phyloP scores from a whole-genome alignment of 306 rosid genomes.

The Quercus wislizeni region DNA sequence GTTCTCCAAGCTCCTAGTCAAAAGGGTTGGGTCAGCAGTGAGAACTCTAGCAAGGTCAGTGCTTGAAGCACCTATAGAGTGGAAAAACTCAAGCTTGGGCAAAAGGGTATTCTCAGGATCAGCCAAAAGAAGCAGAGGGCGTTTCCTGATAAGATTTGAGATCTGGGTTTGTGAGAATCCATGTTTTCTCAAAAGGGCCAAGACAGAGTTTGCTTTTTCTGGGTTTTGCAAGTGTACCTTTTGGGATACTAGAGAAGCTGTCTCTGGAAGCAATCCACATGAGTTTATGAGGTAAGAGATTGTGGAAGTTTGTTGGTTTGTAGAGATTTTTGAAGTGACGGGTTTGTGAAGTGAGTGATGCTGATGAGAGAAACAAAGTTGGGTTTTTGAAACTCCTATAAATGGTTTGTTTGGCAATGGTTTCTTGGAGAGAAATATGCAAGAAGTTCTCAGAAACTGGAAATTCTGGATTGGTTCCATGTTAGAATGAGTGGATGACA shows the following conservation, averaged over 20 bases:
- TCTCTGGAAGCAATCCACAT: conserved; percentile 32
- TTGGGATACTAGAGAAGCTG: conserved; percentile 21
- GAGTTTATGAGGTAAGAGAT: neutral
- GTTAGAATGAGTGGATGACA: neutral
- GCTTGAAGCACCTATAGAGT: conserved; percentile 30
- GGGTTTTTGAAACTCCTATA: conserved; percentile 10
- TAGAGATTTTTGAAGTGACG: no score
- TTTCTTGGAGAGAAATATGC: neutral
- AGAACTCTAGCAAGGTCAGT: conserved; percentile 24
- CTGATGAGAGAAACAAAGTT: neutral
- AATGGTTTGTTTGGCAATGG: neutral
- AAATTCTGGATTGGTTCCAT: no score
- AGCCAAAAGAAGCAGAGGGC: conserved; percentile 13
- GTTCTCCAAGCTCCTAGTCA: no score
- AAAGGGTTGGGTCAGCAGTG: conserved; percentile 14
- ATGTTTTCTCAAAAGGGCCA: conserved; percentile 25
- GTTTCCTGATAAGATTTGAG: conserved; percentile 7
- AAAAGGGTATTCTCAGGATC: conserved; percentile 24
- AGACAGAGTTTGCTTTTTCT: conserved; percentile 24
- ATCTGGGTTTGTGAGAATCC: conserved; percentile 34
- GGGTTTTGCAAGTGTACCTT: neutral
- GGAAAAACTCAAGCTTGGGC: conserved; percentile 37
- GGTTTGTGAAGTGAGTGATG: neutral
- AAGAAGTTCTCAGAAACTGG: no score
- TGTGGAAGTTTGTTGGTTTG: no score